Conservation (phyloP, 345 rosid genomes). For the Citrus glauca region DNA sequence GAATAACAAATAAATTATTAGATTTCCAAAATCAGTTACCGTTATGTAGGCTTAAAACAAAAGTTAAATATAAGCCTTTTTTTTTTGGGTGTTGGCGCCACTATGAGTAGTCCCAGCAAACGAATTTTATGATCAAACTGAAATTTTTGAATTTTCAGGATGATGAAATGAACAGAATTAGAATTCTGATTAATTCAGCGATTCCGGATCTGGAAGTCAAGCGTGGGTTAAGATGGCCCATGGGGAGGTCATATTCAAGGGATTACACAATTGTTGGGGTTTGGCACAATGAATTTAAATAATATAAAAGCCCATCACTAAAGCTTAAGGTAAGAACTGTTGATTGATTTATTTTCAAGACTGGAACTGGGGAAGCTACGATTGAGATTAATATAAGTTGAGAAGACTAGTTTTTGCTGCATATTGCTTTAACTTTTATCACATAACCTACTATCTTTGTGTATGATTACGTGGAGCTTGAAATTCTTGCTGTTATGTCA, state of each 20-base stretch:
- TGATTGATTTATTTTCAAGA: slow-evolving; percentile 43
- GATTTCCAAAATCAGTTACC: no score
- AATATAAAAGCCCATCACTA: slow-evolving; percentile 27
- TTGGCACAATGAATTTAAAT: no score
- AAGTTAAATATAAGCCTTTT: no score
- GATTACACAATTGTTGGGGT: background rate
- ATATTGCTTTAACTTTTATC: background rate
- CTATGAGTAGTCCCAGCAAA: background rate
- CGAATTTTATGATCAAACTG: background rate
- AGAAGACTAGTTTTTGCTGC: no score
- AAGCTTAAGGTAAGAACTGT: no score
- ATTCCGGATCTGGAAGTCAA: slow-evolving; percentile 52
- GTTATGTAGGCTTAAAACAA: no score
- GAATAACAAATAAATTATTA: no score
- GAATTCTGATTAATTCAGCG: slow-evolving; percentile 40
- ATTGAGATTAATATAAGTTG: no score
- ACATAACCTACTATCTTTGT: no score
- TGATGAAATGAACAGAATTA: slow-evolving; percentile 44
- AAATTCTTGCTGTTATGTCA: background rate
- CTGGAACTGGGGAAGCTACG: no score
- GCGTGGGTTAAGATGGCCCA: slow-evolving; percentile 71
- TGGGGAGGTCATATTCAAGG: slow-evolving; percentile 35
- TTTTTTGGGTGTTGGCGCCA: no score
- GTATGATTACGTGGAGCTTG: background rate
- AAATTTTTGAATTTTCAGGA: slow-evolving; percentile 41